Evolutionary conservation across 768 basidiomycete species (phyloP), one percentile per base, ranked within the genome.

Genomic region (Coprinopsis strossmayeri): DNA sequence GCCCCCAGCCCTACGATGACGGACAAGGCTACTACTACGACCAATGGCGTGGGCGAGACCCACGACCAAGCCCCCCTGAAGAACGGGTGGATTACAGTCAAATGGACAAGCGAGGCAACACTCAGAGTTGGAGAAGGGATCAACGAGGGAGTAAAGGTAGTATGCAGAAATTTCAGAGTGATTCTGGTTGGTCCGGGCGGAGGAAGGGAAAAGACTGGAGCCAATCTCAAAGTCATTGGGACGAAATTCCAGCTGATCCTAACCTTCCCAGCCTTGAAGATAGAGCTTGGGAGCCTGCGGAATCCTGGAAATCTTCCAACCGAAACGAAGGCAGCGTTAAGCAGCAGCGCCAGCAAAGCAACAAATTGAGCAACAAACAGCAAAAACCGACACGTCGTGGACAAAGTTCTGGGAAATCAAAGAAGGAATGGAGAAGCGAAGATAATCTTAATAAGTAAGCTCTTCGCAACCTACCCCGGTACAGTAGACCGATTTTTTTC

Each of bases 391-490:
- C 24, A 46, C 69, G 70, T 57, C 66, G 59, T 41, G 57, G 53
- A 41, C 53, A 69, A 28, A 64, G 64, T 46, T 55, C 60, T 41
- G 67, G 60, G 35, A 70, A 73, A 55, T 64, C 68, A 48, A 70
- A 72, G 50, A 65, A 73, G 46, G 74, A 78, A 53, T 74, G 76
- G 75, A 63, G 74, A 57, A 59, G 69, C 52, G 82, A 87, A 37
- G 84, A 88, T 47, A 76, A 73, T 57, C 62, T 82, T 45, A 90
- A 89, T 64, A 90, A 89, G 88, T 91, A 64, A 40, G 82, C 65
- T 43, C 28, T 50, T 49, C 42, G 48, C 46, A 25, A 26, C 48
- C 39, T 32, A 32, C 34, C 45, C 53, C 21, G 35, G 44, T 46
- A 27, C 40, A 43, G 23, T 48, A 46, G 49, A 43, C 25, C 11